Evolutionary conservation across 768 basidiomycete species (phyloP).

Genomic region (Melanogaster broomeanus): DNA sequence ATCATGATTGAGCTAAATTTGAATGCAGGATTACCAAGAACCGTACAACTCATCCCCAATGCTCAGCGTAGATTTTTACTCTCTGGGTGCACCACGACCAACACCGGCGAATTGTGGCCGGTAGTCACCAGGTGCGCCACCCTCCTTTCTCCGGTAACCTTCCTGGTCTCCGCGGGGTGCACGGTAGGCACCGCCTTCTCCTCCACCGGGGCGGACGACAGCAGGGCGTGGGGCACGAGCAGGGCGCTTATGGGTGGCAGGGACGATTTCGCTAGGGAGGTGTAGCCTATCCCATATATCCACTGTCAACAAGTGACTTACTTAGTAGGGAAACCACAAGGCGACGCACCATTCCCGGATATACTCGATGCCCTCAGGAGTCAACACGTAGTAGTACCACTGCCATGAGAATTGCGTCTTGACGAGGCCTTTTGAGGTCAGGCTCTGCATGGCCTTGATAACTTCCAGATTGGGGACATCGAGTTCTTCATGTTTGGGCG

Average conservation of each 20-base stretch:
- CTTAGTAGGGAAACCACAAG: background rate
- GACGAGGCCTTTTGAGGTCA: slow-evolving; percentile 80
- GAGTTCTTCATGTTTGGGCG: slow-evolving; percentile 92
- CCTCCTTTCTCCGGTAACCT: slow-evolving; percentile 88
- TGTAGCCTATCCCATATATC: slow-evolving; percentile 63
- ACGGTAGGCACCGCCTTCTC: slow-evolving; percentile 80
- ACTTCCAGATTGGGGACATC: slow-evolving; percentile 71
- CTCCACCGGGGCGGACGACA: slow-evolving; percentile 66
- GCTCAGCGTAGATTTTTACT: no score
- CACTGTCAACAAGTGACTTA: background rate
- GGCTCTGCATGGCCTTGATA: slow-evolving; percentile 70
- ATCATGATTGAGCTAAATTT: no score
- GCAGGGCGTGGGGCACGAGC: slow-evolving; percentile 86
- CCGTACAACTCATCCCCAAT: no score
- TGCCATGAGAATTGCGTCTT: slow-evolving; percentile 99
- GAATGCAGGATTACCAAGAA: no score
- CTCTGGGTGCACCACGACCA: slow-evolving; percentile 83
- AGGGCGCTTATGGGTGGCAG: slow-evolving; percentile 96
- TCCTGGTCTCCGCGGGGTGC: slow-evolving; percentile 88
- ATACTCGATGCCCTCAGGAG: slow-evolving; percentile 95
- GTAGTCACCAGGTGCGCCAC: slow-evolving; percentile 85
- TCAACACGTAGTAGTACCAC: slow-evolving; percentile 97
- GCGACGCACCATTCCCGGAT: slow-evolving; percentile 78
- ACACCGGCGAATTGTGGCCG: slow-evolving; percentile 87
- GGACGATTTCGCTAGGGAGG: slow-evolving; percentile 94